Evolutionary conservation across 306 rosid genomes (phyloP).

Genomic region (Hippophae rhamnoides): DNA sequence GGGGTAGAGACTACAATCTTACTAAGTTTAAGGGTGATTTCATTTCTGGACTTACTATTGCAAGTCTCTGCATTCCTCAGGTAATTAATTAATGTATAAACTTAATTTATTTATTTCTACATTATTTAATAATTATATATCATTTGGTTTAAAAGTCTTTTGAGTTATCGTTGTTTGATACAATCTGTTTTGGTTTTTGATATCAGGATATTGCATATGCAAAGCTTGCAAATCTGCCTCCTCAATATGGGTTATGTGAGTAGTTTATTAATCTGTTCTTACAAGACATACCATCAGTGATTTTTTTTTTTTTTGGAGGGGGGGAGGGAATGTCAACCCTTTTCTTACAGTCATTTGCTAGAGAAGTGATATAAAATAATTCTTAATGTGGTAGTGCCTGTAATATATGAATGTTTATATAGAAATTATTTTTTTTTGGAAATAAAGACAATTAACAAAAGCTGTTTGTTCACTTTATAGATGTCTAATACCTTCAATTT

Average conservation of each 20-base stretch:
- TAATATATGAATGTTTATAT: too few relatives aligned
- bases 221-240: constrained; percentile 25
- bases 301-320: too few relatives aligned
- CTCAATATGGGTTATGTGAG: constrained; percentile 29
- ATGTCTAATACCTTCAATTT: too few relatives aligned
- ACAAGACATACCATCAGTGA: too few relatives aligned
- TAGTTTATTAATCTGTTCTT: background rate
- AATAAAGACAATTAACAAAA: too few relatives aligned
- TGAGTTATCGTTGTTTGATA: background rate
- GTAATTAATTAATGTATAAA: constrained; percentile 8
- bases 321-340: too few relatives aligned
- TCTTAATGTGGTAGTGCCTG: too few relatives aligned
- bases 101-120: background rate
- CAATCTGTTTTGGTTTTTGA: background rate
- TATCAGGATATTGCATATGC: constrained; percentile 28
- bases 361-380: too few relatives aligned
- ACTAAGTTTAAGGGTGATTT: constrained; percentile 39
- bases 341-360: too few relatives aligned
- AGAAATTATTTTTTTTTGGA: too few relatives aligned
- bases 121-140: background rate
- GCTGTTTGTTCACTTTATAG: too few relatives aligned
- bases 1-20: constrained; percentile 45
- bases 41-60: constrained; percentile 57
- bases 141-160: background rate
- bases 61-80: constrained; percentile 82